phyloP scores from a whole-genome alignment of 768 basidiomycete species.

The Sporobolomyces roseus region DNA sequence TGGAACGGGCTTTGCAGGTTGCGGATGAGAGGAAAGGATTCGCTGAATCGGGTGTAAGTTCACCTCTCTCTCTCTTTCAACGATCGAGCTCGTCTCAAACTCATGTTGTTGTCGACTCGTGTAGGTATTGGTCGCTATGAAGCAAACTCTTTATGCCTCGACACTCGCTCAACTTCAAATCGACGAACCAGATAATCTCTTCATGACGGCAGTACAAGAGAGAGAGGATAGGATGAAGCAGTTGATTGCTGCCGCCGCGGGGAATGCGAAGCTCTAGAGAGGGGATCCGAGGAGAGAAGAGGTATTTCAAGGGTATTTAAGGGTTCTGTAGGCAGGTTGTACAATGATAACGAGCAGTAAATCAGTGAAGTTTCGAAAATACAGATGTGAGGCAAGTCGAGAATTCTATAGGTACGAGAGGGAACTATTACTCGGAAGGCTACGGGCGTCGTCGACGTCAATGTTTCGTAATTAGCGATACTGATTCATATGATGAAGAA shows the following conservation, averaged over 20 bases:
- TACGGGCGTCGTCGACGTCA: too few species aligned
- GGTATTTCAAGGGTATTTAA: too few species aligned
- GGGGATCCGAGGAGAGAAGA: background rate
- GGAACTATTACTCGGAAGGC: too few species aligned
- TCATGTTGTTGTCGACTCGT: background rate
- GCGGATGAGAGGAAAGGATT: conserved; percentile 6
- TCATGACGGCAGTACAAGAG: background rate
- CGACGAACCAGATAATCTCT: conserved; percentile 13
- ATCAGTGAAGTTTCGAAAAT: too few species aligned
- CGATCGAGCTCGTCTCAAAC: background rate
- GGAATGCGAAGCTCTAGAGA: conserved; percentile 4
- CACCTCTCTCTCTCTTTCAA: background rate
- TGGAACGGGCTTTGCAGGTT: conserved; percentile 23
- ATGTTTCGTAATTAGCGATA: too few species aligned
- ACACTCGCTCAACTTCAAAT: conserved; percentile 6
- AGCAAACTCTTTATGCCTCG: conserved; percentile 15
- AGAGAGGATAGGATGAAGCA: background rate
- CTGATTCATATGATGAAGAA: too few species aligned
- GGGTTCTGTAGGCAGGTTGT: too few species aligned
- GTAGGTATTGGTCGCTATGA: conserved; percentile 34
- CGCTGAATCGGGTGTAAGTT: conserved; percentile 25
- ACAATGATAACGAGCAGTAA: too few species aligned
- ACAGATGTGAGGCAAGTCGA: too few species aligned
- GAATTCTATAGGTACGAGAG: too few species aligned
- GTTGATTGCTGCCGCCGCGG: background rate